These are phyloP conservation scores for Babesia bigemina DNA, from an alignment of 169 alveolate genomes.

Conservation along the genomic window DNA sequence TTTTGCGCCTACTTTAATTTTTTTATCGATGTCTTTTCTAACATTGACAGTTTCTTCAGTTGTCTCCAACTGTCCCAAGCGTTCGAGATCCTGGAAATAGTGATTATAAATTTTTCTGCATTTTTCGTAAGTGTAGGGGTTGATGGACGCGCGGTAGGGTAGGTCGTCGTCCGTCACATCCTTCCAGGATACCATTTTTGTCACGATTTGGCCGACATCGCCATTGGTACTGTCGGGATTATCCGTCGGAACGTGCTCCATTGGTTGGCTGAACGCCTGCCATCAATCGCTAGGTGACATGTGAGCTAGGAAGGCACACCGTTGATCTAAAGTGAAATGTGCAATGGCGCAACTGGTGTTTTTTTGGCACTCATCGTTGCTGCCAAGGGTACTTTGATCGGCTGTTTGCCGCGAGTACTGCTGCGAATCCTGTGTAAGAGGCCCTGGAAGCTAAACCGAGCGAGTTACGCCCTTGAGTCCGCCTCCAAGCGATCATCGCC, in stretches of 20 bases:
- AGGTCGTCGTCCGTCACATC: background rate
- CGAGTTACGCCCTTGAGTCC: background rate
- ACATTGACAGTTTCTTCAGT: background rate
- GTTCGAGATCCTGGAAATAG: constrained; percentile 49
- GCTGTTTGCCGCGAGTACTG: constrained; percentile 5
- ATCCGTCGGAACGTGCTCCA: too few relatives aligned
- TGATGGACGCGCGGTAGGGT: constrained; percentile 37
- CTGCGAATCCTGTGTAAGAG: background rate
- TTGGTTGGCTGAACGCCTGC: too few relatives aligned
- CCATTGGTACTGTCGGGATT: background rate
- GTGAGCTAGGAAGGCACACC: constrained; percentile 21
- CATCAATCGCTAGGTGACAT: constrained; percentile 3
- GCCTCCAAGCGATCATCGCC: background rate
- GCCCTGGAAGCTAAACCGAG: background rate
- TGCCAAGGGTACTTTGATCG: background rate
- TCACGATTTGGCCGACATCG: background rate
- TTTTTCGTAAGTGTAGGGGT: constrained; percentile 14
- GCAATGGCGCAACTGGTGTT: background rate
- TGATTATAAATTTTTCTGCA: constrained; percentile 7
- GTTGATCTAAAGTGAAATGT: constrained; percentile 4
- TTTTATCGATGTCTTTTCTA: constrained; percentile 12
- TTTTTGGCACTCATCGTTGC: constrained; percentile 14
- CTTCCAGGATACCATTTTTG: background rate
- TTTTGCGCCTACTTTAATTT: constrained; percentile 53
- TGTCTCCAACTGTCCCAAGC: constrained; percentile 39